Evolutionary conservation across 2,329 filamentous ascomycete species (phyloP).

Genomic region (Colletotrichum sp.): DNA sequence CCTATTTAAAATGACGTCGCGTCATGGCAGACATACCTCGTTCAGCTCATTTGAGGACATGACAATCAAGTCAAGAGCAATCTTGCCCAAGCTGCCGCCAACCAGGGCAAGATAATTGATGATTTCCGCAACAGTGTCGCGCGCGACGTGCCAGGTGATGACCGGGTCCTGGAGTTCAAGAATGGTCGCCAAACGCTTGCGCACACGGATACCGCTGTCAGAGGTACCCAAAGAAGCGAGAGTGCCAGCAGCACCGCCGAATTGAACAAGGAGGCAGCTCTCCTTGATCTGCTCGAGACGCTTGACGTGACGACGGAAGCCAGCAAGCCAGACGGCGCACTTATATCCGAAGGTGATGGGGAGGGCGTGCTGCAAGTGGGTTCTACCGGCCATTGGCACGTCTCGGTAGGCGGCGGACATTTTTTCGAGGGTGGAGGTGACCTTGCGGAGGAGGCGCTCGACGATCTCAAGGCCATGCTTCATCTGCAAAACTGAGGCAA

Average conservation of each 20-base stretch:
- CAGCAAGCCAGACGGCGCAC: slow-evolving; percentile 58
- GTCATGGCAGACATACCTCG: slow-evolving; percentile 13
- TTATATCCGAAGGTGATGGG: slow-evolving; percentile 64
- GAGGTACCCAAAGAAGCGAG: slow-evolving; percentile 55
- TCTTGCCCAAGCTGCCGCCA: slow-evolving; percentile 58
- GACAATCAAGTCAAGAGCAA: slow-evolving; percentile 60
- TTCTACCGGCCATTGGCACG: slow-evolving; percentile 61
- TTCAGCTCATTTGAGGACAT: slow-evolving; percentile 61
- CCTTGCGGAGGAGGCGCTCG: slow-evolving; percentile 44
- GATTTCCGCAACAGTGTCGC: slow-evolving; percentile 59
- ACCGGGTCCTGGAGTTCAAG: slow-evolving; percentile 51
- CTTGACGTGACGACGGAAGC: slow-evolving; percentile 51
- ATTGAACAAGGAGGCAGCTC: slow-evolving; percentile 56
- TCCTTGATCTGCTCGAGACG: slow-evolving; percentile 50
- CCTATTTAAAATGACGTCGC: not conserved
- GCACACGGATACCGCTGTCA: slow-evolving; percentile 51
- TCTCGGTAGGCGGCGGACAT: slow-evolving; percentile 52
- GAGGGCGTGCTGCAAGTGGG: slow-evolving; percentile 61
- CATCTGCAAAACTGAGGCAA: slow-evolving; percentile 58
- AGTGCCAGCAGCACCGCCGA: slow-evolving; percentile 61
- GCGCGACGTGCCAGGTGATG: slow-evolving; percentile 63
- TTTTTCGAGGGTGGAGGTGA: slow-evolving; percentile 44
- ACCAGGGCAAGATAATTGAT: slow-evolving; percentile 57
- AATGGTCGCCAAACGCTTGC: slow-evolving; percentile 52
- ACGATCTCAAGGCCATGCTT: slow-evolving; percentile 53